Evolutionary conservation across 140 eudicot genomes (phyloP).

Genomic region (Oenanthe javanica): DNA sequence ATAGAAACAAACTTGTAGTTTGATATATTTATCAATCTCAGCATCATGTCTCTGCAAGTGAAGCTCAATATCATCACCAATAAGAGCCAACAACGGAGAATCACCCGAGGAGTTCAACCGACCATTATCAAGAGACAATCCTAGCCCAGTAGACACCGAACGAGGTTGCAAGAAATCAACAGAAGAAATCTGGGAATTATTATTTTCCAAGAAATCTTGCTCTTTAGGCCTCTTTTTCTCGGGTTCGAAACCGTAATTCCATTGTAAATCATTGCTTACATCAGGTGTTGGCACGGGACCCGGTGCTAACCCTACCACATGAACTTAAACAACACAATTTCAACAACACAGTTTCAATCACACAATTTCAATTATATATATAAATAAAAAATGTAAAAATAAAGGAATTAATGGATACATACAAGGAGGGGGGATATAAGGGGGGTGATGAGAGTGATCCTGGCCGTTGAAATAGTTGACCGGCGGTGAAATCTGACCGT

Average conservation of each 20-base stretch:
- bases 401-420: background rate
- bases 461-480: constrained; percentile 37
- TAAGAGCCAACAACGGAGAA: constrained; percentile 43
- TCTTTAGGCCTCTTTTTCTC: constrained; percentile 52
- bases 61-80: constrained; percentile 61
- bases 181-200: constrained; percentile 76
- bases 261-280: constrained; percentile 44
- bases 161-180: constrained; percentile 70
- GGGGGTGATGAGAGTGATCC: constrained; percentile 56
- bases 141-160: constrained; percentile 80
- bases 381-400: constrained; percentile 7
- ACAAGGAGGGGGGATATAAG: constrained; percentile 86
- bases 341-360: background rate
- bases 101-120: constrained; percentile 75
- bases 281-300: constrained; percentile 35
- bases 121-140: constrained; percentile 70
- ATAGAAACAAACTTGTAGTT: constrained; percentile 44
- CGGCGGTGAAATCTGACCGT: constrained; percentile 49
- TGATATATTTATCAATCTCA: constrained; percentile 72
- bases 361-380: background rate
- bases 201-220: constrained; percentile 62
- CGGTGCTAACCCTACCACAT: constrained; percentile 77
- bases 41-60: constrained; percentile 74
- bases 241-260: constrained; percentile 49
- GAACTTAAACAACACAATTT: constrained; percentile 40